These are phyloP conservation scores for Hippophae rhamnoides DNA, from an alignment of 306 rosid species.

Conservation along the genomic window DNA sequence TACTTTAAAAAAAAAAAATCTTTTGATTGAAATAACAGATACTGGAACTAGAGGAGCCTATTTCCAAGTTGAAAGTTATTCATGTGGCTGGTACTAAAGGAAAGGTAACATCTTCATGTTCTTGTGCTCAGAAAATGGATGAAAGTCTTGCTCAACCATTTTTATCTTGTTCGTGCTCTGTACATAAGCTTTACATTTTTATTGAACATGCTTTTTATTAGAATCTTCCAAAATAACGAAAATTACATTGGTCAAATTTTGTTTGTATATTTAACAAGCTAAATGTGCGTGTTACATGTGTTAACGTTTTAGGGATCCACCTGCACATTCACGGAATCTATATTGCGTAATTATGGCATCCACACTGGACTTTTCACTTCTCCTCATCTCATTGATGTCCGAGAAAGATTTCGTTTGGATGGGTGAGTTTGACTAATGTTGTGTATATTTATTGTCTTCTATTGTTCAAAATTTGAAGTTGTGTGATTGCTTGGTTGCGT, in stretches of 20 bases:
- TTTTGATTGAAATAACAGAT: constrained; percentile 31
- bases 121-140: not conserved
- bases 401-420: constrained; percentile 83
- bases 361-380: constrained; percentile 92
- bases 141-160: not conserved
- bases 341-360: constrained; percentile 75
- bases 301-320: constrained; percentile 62
- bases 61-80: constrained; percentile 71
- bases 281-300: constrained; percentile 8
- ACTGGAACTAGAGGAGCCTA: constrained; percentile 76
- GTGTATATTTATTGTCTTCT: too few species aligned
- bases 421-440: constrained; percentile 50
- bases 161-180: too few species aligned
- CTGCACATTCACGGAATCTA: constrained; percentile 83
- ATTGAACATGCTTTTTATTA: too few species aligned
- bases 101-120: constrained; percentile 42
- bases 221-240: not conserved
- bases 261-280: constrained; percentile 10
- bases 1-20: not conserved
- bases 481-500: too few species aligned
- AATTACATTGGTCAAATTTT: constrained; percentile 3
- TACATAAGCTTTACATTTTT: not conserved
- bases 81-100: constrained; percentile 99
- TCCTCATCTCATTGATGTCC: constrained; percentile 91
- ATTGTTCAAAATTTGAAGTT: too few species aligned